Conservation (phyloP, 2,329 filamentous ascomycete species). For the Fusarium marasasianum region DNA sequence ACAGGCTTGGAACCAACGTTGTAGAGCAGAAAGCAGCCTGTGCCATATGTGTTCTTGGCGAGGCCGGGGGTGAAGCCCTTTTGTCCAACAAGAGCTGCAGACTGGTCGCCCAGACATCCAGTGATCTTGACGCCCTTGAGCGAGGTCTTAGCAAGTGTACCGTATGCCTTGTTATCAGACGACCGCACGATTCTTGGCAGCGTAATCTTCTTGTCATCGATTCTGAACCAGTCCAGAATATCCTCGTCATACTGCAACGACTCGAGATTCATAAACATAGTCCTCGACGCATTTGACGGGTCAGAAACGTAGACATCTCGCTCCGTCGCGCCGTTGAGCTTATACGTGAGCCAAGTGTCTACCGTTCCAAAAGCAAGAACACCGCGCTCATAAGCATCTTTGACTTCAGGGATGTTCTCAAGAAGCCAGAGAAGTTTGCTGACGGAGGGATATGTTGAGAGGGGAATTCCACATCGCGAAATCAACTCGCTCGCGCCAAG, state of each 20-base stretch:
- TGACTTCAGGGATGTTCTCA: conserved; percentile 72
- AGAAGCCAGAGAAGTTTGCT: conserved; percentile 83
- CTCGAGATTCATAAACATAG: conserved; percentile 88
- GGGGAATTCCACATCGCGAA: conserved; percentile 76
- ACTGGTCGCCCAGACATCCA: conserved; percentile 84
- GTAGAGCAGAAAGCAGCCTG: conserved; percentile 85
- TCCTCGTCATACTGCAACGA: conserved; percentile 78
- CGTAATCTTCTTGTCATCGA: conserved; percentile 74
- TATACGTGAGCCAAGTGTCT: conserved; percentile 83
- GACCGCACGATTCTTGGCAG: conserved; percentile 83
- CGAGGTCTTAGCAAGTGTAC: conserved; percentile 66
- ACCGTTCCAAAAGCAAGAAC: conserved; percentile 81
- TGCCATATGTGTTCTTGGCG: conserved; percentile 89
- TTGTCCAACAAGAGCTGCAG: conserved; percentile 81
- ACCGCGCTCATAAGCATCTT: conserved; percentile 75
- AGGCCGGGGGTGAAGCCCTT: conserved; percentile 79
- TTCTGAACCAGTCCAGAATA: conserved; percentile 77
- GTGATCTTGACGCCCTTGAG: conserved; percentile 76
- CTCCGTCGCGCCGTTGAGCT: conserved; percentile 76
- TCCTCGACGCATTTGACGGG: conserved; percentile 80
- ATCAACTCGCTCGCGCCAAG: conserved; percentile 73
- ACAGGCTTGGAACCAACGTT: conserved; percentile 84
- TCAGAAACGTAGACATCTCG: conserved; percentile 78
- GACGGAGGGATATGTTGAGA: conserved; percentile 84
- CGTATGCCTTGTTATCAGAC: conserved; percentile 75